Base-by-base conservation (phyloP, 768 basidiomycete species). In the Termitomyces sp. region DNA sequence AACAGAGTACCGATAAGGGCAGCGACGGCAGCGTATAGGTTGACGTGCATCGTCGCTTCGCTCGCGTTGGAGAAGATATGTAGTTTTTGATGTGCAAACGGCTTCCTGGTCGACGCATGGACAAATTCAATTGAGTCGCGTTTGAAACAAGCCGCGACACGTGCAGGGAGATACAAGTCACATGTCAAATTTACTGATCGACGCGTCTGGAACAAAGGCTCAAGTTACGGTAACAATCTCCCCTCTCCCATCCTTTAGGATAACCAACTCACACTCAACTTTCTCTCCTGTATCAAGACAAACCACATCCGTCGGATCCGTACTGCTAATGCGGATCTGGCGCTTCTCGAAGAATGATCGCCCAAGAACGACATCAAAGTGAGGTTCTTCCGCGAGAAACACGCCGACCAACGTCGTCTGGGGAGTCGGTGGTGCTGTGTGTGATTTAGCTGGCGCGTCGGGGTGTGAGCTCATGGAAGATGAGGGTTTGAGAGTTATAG, bases 291-390 rank as follows among this genome's bases (percentile, higher is more conserved):
- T 92, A 68, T 98, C 97, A 73, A 92, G 80, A 67, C 95, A 97
- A 2, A 92, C 83, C 14, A 99, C 87, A 63, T 89, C 85, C 10
- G 97, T 98, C 39, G 86, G 87, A 68, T 99, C 96, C 41, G 87
- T 75, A 0, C 87, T 75, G 67, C 89, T 92, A 31, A 84, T 85
- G 70, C 87, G 88, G 61, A 98, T 85, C 66, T 88, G 88, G 63
- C 92, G 78, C 65, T 80, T 86, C 78, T 89, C 89, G 60, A 88
- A 84, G 66, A 97, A 94, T 24, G 85, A 86, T 26, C 95, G 79
- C 1, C 95, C 95, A 6, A 98, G 81, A 5, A 98, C 89, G 47
- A 98, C 91, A 64, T 97, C 94, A 71, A 98, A 98, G 66, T 98
- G 94, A 0, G 88, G 86, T 68, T 97, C 95, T 68, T 99, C 97